Conservation (phyloP, 257 asterid genomes). For the Solanum raphanifolium region DNA sequence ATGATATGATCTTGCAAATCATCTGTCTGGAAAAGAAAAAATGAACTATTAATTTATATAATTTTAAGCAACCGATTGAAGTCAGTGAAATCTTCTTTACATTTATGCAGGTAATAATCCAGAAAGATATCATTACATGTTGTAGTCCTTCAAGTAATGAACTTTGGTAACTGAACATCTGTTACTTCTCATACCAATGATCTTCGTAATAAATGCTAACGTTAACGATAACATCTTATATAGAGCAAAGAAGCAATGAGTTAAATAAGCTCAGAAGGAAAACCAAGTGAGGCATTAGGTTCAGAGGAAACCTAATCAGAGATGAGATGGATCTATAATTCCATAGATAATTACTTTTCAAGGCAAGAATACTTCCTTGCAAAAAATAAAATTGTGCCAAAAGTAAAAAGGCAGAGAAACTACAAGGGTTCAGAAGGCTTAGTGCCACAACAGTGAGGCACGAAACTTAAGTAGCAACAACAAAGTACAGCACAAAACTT, state of each 20-base stretch:
- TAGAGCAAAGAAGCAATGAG: not conserved
- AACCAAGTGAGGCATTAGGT: not conserved
- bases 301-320: not conserved
- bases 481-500: not conserved
- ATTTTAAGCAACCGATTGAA: not conserved
- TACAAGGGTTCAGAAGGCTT: not conserved
- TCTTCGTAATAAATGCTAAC: not conserved
- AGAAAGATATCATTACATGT: not conserved
- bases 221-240: not conserved
- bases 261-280: not conserved
- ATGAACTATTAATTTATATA: not conserved
- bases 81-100: not conserved
- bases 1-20: slow-evolving; percentile 98
- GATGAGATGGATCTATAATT: not conserved
- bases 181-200: not conserved
- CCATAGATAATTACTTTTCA: not conserved
- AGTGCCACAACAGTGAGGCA: not conserved
- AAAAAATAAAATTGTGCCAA: not conserved
- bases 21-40: slow-evolving; percentile 57
- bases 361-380: not conserved
- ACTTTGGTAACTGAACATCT: not conserved
- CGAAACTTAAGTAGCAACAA: not conserved
- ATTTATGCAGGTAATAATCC: not conserved
- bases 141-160: not conserved
- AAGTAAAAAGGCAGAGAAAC: not conserved